Evolutionary conservation across 2,329 filamentous ascomycete species (phyloP).

Genomic region (Diplodia intermedia): DNA sequence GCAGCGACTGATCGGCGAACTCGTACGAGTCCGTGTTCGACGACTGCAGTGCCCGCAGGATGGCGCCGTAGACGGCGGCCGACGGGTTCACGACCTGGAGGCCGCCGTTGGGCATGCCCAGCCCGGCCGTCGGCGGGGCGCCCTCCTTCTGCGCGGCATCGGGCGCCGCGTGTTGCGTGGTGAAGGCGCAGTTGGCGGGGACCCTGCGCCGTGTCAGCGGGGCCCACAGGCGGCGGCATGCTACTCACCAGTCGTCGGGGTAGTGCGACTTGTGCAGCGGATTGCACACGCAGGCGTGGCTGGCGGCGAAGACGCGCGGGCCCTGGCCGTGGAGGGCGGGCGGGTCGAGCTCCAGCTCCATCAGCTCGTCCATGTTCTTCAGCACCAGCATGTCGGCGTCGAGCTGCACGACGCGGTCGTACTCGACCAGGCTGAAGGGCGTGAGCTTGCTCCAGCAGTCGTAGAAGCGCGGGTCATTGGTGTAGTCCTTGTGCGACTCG

Average conservation of each 20-base stretch:
- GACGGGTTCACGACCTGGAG: slow-evolving; percentile 68
- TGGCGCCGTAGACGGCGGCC: slow-evolving; percentile 59
- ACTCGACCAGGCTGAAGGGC: slow-evolving; percentile 77
- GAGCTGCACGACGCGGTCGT: slow-evolving; percentile 79
- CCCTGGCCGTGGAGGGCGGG: slow-evolving; percentile 61
- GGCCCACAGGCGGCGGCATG: background rate
- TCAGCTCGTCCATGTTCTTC: slow-evolving; percentile 89
- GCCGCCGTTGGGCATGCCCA: slow-evolving; percentile 67
- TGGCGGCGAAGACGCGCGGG: slow-evolving; percentile 76
- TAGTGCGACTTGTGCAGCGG: slow-evolving; percentile 80
- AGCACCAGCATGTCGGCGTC: slow-evolving; percentile 88
- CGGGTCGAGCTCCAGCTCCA: slow-evolving; percentile 77
- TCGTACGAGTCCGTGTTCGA: slow-evolving; percentile 59
- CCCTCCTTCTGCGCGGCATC: slow-evolving; percentile 60
- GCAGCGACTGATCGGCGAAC: slow-evolving; percentile 66
- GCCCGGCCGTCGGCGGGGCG: slow-evolving; percentile 57
- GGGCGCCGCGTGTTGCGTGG: slow-evolving; percentile 60
- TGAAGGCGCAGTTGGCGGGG: slow-evolving; percentile 67
- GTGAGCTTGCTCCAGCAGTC: slow-evolving; percentile 90
- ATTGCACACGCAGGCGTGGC: slow-evolving; percentile 87
- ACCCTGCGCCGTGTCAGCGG: slow-evolving; percentile 46
- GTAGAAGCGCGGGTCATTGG: slow-evolving; percentile 81
- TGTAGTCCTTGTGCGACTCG: slow-evolving; percentile 69
- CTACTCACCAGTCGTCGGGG: slow-evolving; percentile 69
- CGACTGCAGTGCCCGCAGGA: slow-evolving; percentile 55